Evolutionary conservation across 208 protist species (phyloP).

Genomic region (Acanthamoeba triangularis): DNA sequence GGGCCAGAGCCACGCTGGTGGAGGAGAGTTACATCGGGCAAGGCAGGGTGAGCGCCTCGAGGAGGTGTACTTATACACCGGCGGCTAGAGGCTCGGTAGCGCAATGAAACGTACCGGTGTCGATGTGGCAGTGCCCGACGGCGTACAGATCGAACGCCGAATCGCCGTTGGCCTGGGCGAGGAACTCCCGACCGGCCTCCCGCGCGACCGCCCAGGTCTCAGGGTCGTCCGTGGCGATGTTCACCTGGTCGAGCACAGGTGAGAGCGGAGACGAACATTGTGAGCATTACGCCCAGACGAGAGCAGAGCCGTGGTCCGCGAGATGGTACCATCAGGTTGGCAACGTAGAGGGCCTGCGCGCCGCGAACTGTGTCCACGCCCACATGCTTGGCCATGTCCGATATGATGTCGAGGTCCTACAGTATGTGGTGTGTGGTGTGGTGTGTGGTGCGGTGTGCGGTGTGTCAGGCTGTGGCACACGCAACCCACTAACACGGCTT

Average conservation of each 20-base stretch:
- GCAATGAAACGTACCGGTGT: conserved; percentile 73
- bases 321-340: conserved; percentile 86
- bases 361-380: conserved; percentile 49
- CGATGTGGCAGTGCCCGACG: conserved; percentile 90
- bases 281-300: background rate
- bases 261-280: background rate
- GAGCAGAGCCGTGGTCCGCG: background rate
- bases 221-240: conserved; percentile 48
- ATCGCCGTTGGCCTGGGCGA: conserved; percentile 82
- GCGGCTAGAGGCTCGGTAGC: background rate
- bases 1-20: conserved; percentile 87
- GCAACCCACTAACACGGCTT: too few species aligned
- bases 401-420: conserved; percentile 16
- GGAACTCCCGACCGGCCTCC: conserved; percentile 77
- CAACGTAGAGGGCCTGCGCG: conserved; percentile 54
- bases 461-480: too few species aligned
- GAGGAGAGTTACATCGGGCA: background rate
- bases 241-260: background rate
- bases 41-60: background rate
- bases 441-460: background rate
- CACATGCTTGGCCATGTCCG: conserved; percentile 39
- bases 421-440: background rate
- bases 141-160: conserved; percentile 65
- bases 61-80: background rate
- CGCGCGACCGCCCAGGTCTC: conserved; percentile 43